phyloP scores from a whole-genome alignment of 805 yeast genomes.

The Starmerella kuoi region DNA sequence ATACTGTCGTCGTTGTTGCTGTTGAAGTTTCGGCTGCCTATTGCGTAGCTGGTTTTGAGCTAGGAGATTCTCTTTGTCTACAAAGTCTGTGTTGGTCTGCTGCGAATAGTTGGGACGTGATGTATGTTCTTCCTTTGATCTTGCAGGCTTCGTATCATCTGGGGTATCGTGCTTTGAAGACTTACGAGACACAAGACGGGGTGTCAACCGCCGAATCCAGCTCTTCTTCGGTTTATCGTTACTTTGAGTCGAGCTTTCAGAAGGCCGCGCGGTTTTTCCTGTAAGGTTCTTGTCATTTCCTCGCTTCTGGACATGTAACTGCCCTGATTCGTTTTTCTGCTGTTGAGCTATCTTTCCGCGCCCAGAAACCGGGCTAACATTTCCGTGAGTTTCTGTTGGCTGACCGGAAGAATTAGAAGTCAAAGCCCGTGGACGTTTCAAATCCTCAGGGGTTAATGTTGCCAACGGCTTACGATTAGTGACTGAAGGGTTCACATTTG shows the following conservation, averaged over 20 bases:
- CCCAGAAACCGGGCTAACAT: background rate
- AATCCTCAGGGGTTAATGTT: slow-evolving; percentile 1
- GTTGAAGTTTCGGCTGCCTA: background rate
- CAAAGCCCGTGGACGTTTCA: background rate
- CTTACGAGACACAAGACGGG: slow-evolving; percentile 11
- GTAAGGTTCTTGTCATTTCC: background rate
- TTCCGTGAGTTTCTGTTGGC: background rate
- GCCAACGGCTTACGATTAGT: slow-evolving; percentile 10
- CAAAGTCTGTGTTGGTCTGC: background rate
- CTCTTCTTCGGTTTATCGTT: slow-evolving; percentile 10
- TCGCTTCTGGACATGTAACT: background rate
- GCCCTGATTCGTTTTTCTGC: background rate
- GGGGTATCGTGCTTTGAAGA: background rate
- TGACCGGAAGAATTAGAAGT: background rate
- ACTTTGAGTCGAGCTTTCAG: background rate
- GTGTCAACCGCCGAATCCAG: slow-evolving; percentile 21
- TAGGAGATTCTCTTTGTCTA: slow-evolving; percentile 12
- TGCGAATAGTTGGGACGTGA: background rate
- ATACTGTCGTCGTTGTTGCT: background rate
- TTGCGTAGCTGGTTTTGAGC: background rate
- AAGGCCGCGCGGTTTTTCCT: background rate
- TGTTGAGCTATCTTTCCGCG: background rate
- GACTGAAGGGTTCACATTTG: background rate
- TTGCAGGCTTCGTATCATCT: background rate
- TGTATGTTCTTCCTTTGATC: background rate